Conservation (phyloP, 805 yeast genomes). For the Kodamaea nitidulidarum region DNA sequence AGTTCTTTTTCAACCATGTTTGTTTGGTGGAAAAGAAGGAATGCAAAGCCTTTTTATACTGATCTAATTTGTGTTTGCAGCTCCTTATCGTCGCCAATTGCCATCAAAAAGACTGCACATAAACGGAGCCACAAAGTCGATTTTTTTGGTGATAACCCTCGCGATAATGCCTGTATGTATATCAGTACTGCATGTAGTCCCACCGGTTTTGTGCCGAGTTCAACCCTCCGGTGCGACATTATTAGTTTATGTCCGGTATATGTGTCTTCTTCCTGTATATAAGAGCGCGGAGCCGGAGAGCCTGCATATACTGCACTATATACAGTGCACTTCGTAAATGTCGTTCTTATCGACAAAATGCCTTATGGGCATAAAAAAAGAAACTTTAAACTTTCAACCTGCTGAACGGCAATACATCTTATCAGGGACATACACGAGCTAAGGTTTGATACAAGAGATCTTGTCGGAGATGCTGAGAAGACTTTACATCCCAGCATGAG, state of each 20-base stretch:
- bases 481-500: too few species aligned
- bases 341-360: not conserved
- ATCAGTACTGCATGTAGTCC: constrained; percentile 1
- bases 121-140: too few species aligned
- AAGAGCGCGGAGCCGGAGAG: not conserved
- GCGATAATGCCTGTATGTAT: not conserved
- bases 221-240: too few species aligned
- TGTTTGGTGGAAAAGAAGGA: too few species aligned
- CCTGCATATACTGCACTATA: not conserved
- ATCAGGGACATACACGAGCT: too few species aligned
- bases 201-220: too few species aligned
- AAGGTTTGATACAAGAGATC: too few species aligned
- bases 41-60: constrained; percentile 1
- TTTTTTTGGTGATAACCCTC: too few species aligned
- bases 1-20: constrained; percentile 39
- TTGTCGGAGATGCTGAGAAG: too few species aligned
- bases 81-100: not conserved
- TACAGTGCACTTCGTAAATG: not conserved
- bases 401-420: not conserved
- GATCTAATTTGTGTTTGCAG: not conserved
- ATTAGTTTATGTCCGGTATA: too few species aligned
- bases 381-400: not conserved
- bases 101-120: not conserved
- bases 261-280: not conserved
- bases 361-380: not conserved